Percentiles rank a stretch among this genome's conserved stretches.
These are phyloP conservation scores for Trypanosoma melophagium DNA, from an alignment of 208 protist species.

Conservation along the genomic window DNA sequence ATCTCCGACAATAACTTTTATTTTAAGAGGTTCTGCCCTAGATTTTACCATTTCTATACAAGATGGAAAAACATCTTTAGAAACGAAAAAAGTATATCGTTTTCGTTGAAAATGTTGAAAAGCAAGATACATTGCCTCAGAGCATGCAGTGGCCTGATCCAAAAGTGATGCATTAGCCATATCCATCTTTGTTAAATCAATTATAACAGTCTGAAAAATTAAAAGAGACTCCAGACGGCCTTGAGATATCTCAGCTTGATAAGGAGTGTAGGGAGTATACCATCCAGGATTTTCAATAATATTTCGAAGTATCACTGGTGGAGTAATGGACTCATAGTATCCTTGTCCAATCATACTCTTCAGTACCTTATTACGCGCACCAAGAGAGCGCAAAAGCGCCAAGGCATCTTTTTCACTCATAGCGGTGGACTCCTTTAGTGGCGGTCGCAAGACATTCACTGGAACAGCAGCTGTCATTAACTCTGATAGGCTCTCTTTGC, in stretches of 20 bases:
- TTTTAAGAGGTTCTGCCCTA: constrained; percentile 73
- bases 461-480: constrained; percentile 80
- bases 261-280: constrained; percentile 99
- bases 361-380: constrained; percentile 83
- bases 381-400: constrained; percentile 46
- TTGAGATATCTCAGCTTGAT: constrained; percentile 95
- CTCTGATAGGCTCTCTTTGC: constrained; percentile 70
- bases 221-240: constrained; percentile 97
- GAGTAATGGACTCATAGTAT: constrained; percentile 92
- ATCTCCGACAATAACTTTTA: constrained; percentile 90
- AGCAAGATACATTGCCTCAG: constrained; percentile 70
- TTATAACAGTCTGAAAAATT: constrained; percentile 97
- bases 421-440: constrained; percentile 43
- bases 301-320: constrained; percentile 94
- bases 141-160: constrained; percentile 87
- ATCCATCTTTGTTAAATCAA: constrained; percentile 94
- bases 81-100: constrained; percentile 68
- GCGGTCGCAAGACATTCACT: constrained; percentile 55
- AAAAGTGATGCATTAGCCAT: constrained; percentile 97
- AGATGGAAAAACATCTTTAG: constrained; percentile 52
- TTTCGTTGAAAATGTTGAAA: constrained; percentile 56
- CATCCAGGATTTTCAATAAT: constrained; percentile 98
- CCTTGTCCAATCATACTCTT: constrained; percentile 94
- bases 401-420: constrained; percentile 78
- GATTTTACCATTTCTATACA: constrained; percentile 78